A percentile compares a stretch with the other conserved stretches of the same genome.
Evolutionary conservation across 495 filamentous ascomycete species (phyloP).

Genomic region (Neurospora hispaniola): DNA sequence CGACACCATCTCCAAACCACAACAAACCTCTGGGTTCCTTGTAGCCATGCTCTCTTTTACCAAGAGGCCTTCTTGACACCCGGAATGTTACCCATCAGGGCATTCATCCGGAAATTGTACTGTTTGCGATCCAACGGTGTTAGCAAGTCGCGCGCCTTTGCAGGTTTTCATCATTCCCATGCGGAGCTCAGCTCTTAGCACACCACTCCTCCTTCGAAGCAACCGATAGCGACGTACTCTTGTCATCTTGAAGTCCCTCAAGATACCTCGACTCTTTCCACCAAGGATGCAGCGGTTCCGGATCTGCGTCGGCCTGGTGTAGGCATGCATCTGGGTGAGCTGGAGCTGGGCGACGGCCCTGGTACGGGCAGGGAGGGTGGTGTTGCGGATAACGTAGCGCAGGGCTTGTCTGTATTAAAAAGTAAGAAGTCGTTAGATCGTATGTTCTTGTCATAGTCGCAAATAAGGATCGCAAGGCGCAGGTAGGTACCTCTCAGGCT

Average conservation of each 20-base stretch:
- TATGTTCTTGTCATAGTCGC: neutral
- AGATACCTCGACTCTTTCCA: slow-evolving; percentile 74
- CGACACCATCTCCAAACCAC: neutral
- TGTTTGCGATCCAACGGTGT: slow-evolving; percentile 27
- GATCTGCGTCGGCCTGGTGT: slow-evolving; percentile 87
- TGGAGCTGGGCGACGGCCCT: slow-evolving; percentile 87
- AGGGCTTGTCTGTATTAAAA: slow-evolving; percentile 70
- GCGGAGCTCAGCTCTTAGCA: neutral
- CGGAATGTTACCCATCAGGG: slow-evolving; percentile 75
- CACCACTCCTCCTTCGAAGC: neutral
- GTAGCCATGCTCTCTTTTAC: slow-evolving; percentile 37
- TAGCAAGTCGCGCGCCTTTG: slow-evolving; percentile 10
- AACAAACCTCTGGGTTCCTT: neutral
- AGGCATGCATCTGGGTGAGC: slow-evolving; percentile 86
- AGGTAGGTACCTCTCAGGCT: slow-evolving; percentile 68
- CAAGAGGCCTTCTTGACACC: slow-evolving; percentile 95
- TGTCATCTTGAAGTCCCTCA: slow-evolving; percentile 82
- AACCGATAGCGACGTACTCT: slow-evolving; percentile 50
- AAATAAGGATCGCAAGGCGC: neutral
- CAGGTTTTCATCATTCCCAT: neutral
- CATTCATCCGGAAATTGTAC: slow-evolving; percentile 89
- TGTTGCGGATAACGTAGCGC: slow-evolving; percentile 89
- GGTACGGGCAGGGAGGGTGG: slow-evolving; percentile 64
- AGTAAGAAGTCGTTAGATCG: neutral
- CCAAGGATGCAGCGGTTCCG: slow-evolving; percentile 84